These are phyloP conservation scores for Silene latifolia DNA, from an alignment of 148 eudicot species.

Conservation along the genomic window DNA sequence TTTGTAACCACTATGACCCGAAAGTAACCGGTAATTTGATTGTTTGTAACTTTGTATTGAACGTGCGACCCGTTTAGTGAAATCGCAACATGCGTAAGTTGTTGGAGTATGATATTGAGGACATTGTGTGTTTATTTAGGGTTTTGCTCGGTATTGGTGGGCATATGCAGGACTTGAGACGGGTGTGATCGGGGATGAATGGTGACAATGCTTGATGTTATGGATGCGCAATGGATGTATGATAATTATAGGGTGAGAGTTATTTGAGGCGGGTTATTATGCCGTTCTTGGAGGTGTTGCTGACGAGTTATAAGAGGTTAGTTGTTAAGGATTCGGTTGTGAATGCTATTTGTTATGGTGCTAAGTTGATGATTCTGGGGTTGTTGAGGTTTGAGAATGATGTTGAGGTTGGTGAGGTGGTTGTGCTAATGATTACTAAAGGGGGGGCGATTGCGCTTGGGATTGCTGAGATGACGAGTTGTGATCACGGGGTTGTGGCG, in stretches of 20 bases:
- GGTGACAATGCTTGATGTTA: slow-evolving; percentile 95
- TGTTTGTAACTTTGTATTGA: slow-evolving; percentile 56
- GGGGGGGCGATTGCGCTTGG: slow-evolving; percentile 97
- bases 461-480: slow-evolving; percentile 93
- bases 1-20: slow-evolving; percentile 90
- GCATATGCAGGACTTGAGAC: slow-evolving; percentile 93
- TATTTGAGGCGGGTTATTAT: slow-evolving; percentile 80
- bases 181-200: slow-evolving; percentile 75
- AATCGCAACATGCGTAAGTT: too few species aligned
- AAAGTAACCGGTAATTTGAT: slow-evolving; percentile 90
- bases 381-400: slow-evolving; percentile 94
- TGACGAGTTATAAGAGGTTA: slow-evolving; percentile 87
- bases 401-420: slow-evolving; percentile 80
- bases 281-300: slow-evolving; percentile 80
- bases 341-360: slow-evolving; percentile 94
- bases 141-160: slow-evolving; percentile 78
- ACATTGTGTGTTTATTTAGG: slow-evolving; percentile 98
- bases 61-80: slow-evolving; percentile 80
- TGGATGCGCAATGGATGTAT: slow-evolving; percentile 91
- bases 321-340: slow-evolving; percentile 96
- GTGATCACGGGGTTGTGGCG: slow-evolving; percentile 96
- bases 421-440: slow-evolving; percentile 87
- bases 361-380: slow-evolving; percentile 94
- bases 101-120: too few species aligned
- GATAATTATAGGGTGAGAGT: slow-evolving; percentile 84